Percentiles rank a stretch among this genome's conserved stretches.
phyloP scores from a whole-genome alignment of 2,329 filamentous ascomycete species.

The Penicillium thymicola region DNA sequence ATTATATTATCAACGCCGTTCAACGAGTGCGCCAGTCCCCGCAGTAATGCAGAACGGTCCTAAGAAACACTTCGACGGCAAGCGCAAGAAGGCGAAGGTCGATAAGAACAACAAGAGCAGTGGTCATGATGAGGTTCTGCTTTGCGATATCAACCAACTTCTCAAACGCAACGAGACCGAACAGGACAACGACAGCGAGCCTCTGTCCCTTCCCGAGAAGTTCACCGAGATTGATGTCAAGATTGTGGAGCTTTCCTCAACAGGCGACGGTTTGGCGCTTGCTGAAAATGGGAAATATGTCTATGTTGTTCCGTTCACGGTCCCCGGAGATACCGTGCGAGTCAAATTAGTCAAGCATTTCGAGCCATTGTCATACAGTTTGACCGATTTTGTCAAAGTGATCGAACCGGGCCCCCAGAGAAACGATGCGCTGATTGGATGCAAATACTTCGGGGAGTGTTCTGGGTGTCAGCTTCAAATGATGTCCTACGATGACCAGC shows the following conservation, averaged over 20 bases:
- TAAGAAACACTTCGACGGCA: conserved; percentile 26
- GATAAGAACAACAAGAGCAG: conserved; percentile 60
- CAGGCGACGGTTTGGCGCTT: conserved; percentile 82
- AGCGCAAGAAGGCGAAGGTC: conserved; percentile 50
- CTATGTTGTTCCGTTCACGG: conserved; percentile 83
- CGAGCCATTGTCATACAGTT: conserved; percentile 62
- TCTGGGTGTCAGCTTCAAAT: conserved; percentile 97
- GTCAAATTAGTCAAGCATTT: conserved; percentile 77
- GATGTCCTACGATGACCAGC: conserved; percentile 82
- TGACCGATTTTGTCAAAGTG: conserved; percentile 79
- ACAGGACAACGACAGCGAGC: conserved; percentile 23
- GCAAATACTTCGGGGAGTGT: conserved; percentile 82
- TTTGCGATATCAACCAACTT: conserved; percentile 56
- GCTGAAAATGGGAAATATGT: conserved; percentile 64
- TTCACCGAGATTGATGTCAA: conserved; percentile 77
- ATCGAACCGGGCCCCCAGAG: conserved; percentile 69
- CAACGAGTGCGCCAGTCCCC: conserved; percentile 22
- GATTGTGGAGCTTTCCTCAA: conserved; percentile 81
- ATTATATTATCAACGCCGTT: conserved; percentile 3
- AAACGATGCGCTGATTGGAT: conserved; percentile 72
- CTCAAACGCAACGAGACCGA: conserved; percentile 33
- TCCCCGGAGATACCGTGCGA: conserved; percentile 77
- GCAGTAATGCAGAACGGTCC: conserved; percentile 28
- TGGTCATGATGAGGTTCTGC: conserved; percentile 64
- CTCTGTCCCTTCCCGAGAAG: conserved; percentile 55